phyloP scores from a whole-genome alignment of 768 basidiomycete genomes.

The Harrya chromipes region DNA sequence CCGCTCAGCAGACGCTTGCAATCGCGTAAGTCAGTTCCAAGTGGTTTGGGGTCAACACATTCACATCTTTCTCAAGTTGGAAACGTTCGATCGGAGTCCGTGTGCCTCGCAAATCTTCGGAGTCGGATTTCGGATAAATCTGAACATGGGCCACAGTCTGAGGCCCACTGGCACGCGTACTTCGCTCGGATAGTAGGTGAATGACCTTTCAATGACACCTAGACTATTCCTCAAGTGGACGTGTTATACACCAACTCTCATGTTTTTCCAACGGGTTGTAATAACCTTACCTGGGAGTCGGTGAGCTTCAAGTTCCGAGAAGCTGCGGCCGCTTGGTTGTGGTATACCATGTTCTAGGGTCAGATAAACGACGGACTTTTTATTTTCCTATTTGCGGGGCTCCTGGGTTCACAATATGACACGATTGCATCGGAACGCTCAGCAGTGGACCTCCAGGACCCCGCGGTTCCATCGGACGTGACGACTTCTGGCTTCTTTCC shows the following conservation, averaged over 20 bases:
- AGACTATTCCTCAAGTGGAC: too few relatives aligned
- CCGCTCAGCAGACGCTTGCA: too few relatives aligned
- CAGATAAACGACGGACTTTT: neutral
- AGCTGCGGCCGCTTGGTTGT: too few relatives aligned
- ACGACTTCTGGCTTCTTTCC: neutral
- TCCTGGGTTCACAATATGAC: neutral
- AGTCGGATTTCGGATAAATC: slow-evolving; percentile 4
- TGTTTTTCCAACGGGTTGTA: neutral
- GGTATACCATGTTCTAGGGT: neutral
- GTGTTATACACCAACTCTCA: too few relatives aligned
- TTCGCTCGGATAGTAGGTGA: too few relatives aligned
- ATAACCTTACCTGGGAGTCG: too few relatives aligned
- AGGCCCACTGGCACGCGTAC: too few relatives aligned
- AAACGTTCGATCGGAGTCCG: slow-evolving; percentile 9
- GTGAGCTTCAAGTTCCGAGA: too few relatives aligned
- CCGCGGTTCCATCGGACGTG: slow-evolving; percentile 25
- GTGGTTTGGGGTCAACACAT: neutral
- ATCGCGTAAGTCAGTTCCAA: too few relatives aligned
- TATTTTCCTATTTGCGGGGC: neutral
- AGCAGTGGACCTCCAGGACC: neutral
- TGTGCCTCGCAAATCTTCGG: slow-evolving; percentile 20
- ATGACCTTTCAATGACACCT: too few relatives aligned
- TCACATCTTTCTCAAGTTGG: slow-evolving; percentile 11
- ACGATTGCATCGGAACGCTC: slow-evolving; percentile 23
- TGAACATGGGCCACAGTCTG: too few relatives aligned